A percentile compares a stretch with the other conserved stretches of the same genome.
Evolutionary conservation across 495 filamentous ascomycete genomes (phyloP).

Genomic region (Talaromyces thailandensis): DNA sequence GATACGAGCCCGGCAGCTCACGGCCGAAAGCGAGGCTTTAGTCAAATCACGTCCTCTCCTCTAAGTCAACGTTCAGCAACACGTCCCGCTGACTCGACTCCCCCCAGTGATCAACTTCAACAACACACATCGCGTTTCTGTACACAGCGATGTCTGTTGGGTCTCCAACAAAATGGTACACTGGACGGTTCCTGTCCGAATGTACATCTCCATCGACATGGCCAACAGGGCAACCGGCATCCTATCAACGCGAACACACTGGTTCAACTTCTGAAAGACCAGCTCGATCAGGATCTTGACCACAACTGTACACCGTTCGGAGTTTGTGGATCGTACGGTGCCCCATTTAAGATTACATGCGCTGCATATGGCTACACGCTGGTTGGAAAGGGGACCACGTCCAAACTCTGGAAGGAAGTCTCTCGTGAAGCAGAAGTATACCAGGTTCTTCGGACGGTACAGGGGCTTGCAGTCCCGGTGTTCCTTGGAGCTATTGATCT

Average conservation of each 20-base stretch:
- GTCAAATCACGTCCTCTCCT: conserved; percentile 13
- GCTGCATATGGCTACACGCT: conserved; percentile 36
- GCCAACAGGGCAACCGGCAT: conserved; percentile 9
- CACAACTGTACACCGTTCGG: conserved; percentile 16
- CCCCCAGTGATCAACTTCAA: conserved; percentile 1
- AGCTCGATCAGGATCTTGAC: conserved; percentile 22
- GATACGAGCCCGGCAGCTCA: conserved; percentile 15
- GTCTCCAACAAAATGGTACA: conserved; percentile 21
- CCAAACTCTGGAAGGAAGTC: conserved; percentile 21
- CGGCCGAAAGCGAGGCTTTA: conserved; percentile 18
- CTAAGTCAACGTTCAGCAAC: conserved; percentile 6
- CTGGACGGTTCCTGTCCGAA: conserved; percentile 38
- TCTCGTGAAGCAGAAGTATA: conserved; percentile 33
- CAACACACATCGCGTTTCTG: conserved; percentile 23
- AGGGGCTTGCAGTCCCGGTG: conserved; percentile 30
- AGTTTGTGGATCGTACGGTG: conserved; percentile 15
- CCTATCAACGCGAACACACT: conserved; percentile 11
- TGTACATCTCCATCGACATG: conserved; percentile 19
- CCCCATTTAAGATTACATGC: conserved; percentile 32
- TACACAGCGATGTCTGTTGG: conserved; percentile 37
- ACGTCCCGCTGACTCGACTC: not conserved
- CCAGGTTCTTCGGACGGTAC: conserved; percentile 19
- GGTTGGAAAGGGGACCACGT: conserved; percentile 35
- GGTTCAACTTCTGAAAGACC: conserved; percentile 11
- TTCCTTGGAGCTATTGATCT: conserved; percentile 36